phyloP scores from a whole-genome alignment of 768 basidiomycete genomes.

The Phylloporus scabripes region DNA sequence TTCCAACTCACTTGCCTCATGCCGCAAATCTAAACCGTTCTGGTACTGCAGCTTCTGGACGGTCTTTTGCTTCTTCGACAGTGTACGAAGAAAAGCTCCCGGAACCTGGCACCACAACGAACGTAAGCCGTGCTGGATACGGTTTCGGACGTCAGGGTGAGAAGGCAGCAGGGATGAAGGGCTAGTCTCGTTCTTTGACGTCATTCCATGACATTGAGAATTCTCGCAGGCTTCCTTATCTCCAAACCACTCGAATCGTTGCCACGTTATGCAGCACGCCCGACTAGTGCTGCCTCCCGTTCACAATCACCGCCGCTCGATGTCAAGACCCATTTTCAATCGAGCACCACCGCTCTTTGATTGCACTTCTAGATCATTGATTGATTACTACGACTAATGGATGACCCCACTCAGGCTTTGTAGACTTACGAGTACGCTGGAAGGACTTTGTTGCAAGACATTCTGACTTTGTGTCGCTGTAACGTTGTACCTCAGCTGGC shows the following conservation, averaged over 20 bases:
- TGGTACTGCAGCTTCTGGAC: constrained; percentile 19
- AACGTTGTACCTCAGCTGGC: constrained; percentile 23
- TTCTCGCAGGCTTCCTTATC: constrained; percentile 44
- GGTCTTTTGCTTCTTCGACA: constrained; percentile 25
- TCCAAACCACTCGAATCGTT: constrained; percentile 58
- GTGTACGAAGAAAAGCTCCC: constrained; percentile 27
- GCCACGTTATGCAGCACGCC: constrained; percentile 49
- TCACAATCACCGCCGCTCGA: constrained; percentile 18
- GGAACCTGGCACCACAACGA: constrained; percentile 20
- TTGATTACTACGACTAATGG: constrained; percentile 13
- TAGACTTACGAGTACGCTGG: constrained; percentile 11
- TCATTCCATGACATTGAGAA: constrained; percentile 2
- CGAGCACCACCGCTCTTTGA: constrained; percentile 28
- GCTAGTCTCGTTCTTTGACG: constrained; percentile 25
- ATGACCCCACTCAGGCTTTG: constrained; percentile 9
- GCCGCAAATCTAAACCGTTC: constrained; percentile 23
- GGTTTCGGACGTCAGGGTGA: constrained; percentile 82
- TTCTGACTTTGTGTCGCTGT: constrained; percentile 5
- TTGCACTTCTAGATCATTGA: constrained; percentile 11
- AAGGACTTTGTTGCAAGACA: constrained; percentile 16
- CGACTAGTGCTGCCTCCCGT: constrained; percentile 25
- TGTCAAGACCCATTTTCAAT: constrained; percentile 22
- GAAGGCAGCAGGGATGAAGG: constrained; percentile 61
- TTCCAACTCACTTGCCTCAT: constrained; percentile 40
- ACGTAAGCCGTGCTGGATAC: constrained; percentile 43